Evolutionary conservation across 2,329 filamentous ascomycete species (phyloP).

Genomic region (Penicillium frequentans): DNA sequence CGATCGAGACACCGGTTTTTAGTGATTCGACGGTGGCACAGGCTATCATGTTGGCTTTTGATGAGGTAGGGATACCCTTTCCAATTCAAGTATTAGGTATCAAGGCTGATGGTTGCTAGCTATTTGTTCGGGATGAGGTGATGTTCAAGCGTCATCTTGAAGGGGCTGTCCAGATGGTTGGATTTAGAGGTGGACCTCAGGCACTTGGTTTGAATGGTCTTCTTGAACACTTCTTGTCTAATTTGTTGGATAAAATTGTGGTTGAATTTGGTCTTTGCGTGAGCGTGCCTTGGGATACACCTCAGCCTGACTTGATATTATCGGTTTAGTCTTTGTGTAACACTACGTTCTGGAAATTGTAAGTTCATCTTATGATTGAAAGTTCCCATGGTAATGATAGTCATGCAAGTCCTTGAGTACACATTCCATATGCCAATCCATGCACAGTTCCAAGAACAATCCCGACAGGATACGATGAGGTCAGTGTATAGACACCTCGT

Average conservation of each 20-base stretch:
- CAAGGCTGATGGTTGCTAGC: neutral
- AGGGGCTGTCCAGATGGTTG: conserved; percentile 10
- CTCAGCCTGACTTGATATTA: neutral
- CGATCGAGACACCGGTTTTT: conserved; percentile 8
- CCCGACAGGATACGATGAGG: neutral
- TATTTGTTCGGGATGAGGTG: conserved; percentile 3
- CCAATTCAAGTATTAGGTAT: neutral
- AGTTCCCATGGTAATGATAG: neutral
- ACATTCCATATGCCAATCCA: neutral
- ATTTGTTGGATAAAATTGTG: conserved; percentile 4
- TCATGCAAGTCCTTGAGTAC: neutral
- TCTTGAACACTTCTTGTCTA: conserved; percentile 3
- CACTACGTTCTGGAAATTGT: no score
- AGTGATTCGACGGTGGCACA: conserved; percentile 17
- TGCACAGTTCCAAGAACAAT: neutral
- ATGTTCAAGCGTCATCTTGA: conserved; percentile 12
- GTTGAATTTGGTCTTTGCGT: neutral
- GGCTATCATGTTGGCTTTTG: conserved; percentile 24
- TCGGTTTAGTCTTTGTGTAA: neutral
- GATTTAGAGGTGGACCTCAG: conserved; percentile 3
- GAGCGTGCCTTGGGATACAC: neutral
- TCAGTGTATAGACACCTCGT: neutral
- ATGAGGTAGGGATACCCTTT: conserved; percentile 12
- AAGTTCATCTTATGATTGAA: neutral
- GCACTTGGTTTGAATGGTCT: conserved; percentile 9